phyloP scores from a whole-genome alignment of 2,329 filamentous ascomycete genomes.

The Paraphoma chrysanthemicola region DNA sequence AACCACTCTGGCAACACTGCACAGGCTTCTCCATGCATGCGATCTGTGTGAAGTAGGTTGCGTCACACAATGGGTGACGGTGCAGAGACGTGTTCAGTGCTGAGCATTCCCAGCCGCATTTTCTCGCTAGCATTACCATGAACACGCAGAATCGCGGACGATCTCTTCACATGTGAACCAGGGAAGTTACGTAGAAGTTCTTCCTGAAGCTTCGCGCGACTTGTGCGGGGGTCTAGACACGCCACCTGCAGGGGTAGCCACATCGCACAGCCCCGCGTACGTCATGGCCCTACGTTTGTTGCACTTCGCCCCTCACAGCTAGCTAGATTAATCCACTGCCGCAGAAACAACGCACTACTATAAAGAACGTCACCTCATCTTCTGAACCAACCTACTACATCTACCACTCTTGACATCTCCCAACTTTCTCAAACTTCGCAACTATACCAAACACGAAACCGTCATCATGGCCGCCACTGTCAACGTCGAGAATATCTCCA shows the following conservation, averaged over 20 bases:
- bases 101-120: neutral
- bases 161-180: neutral
- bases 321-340: neutral
- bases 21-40: no score
- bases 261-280: slow-evolving; percentile 28
- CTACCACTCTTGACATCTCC: neutral
- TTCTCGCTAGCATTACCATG: neutral
- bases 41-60: no score
- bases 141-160: neutral
- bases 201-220: slow-evolving; percentile 30
- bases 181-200: neutral
- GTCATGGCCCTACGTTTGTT: slow-evolving; percentile 18
- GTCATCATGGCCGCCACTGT: slow-evolving; percentile 69
- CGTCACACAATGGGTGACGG: neutral
- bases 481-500: slow-evolving; percentile 87
- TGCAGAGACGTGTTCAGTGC: neutral
- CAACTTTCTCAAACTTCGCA: slow-evolving; percentile 1
- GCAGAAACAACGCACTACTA: slow-evolving; percentile 17
- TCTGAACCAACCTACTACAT: slow-evolving; percentile 6
- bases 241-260: slow-evolving; percentile 12
- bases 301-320: slow-evolving; percentile 22
- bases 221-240: slow-evolving; percentile 18
- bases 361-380: slow-evolving; percentile 11
- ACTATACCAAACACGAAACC: slow-evolving; percentile 5
- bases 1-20: no score